Percentiles rank a stretch among this genome's conserved stretches.
Evolutionary conservation across 2,329 filamentous ascomycete genomes (phyloP).

Genomic region (Fusarium compactum): DNA sequence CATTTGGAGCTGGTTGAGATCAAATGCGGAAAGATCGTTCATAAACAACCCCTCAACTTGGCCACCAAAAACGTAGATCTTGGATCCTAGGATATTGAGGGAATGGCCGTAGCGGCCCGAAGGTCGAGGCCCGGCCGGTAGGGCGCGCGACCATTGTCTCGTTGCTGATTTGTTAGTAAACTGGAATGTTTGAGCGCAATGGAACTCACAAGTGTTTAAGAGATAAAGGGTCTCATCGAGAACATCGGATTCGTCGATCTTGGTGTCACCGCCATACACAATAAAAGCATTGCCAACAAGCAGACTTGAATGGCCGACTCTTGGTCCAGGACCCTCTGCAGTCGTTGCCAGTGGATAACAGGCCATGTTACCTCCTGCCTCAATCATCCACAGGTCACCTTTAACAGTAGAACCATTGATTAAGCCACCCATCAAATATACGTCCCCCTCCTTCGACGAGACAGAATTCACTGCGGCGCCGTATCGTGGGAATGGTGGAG

Average conservation of each 20-base stretch:
- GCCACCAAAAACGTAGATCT: slow-evolving; percentile 96
- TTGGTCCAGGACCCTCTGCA: slow-evolving; percentile 91
- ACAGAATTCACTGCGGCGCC: slow-evolving; percentile 94
- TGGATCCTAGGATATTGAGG: slow-evolving; percentile 94
- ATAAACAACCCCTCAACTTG: slow-evolving; percentile 98
- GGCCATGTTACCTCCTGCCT: slow-evolving; percentile 86
- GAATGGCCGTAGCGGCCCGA: slow-evolving; percentile 96
- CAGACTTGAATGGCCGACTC: slow-evolving; percentile 93
- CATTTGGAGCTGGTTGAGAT: slow-evolving; percentile 93
- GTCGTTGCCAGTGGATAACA: slow-evolving; percentile 94
- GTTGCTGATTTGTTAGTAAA: slow-evolving; percentile 72
- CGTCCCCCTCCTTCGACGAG: slow-evolving; percentile 94
- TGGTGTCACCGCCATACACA: slow-evolving; percentile 98
- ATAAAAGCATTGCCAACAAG: slow-evolving; percentile 99
- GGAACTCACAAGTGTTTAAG: slow-evolving; percentile 89
- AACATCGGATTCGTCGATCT: slow-evolving; percentile 91
- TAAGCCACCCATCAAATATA: slow-evolving; percentile 97
- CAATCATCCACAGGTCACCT: slow-evolving; percentile 97
- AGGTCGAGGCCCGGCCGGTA: slow-evolving; percentile 87
- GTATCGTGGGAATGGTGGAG: slow-evolving; percentile 94
- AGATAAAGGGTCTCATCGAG: slow-evolving; percentile 96
- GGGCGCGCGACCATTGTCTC: slow-evolving; percentile 95
- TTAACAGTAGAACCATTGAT: slow-evolving; percentile 97
- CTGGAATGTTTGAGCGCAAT: not conserved
- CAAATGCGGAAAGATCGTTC: slow-evolving; percentile 95